phyloP scores from a whole-genome alignment of 75 land plant genomes.

The Chamaecyparis obtusa region DNA sequence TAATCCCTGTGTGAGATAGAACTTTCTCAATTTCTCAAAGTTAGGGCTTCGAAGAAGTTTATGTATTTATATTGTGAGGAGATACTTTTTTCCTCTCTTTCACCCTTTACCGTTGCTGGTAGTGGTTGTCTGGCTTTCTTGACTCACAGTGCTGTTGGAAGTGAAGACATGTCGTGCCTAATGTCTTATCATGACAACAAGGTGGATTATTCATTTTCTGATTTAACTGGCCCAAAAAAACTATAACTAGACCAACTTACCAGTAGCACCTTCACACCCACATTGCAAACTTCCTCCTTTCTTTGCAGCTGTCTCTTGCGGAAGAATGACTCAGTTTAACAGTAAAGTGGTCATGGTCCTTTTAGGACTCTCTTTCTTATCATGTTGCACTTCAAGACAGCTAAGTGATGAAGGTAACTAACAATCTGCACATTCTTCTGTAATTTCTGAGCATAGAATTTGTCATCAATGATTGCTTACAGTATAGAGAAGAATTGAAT shows the following conservation, averaged over 20 bases:
- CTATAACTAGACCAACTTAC: background rate
- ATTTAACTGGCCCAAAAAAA: background rate
- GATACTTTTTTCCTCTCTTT: background rate
- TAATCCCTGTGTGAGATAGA: too few relatives aligned
- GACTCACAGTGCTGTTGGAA: background rate
- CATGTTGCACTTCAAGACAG: background rate
- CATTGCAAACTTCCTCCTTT: background rate
- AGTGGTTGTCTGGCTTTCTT: background rate
- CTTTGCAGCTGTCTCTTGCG: background rate
- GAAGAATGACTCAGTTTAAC: background rate
- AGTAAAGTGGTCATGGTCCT: background rate
- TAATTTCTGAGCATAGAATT: background rate
- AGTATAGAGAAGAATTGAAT: background rate
- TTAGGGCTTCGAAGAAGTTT: background rate
- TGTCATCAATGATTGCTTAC: background rate
- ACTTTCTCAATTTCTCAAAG: too few relatives aligned
- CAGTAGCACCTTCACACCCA: background rate
- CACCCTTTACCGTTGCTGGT: background rate
- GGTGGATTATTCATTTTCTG: background rate
- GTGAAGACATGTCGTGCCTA: background rate
- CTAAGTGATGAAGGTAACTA: slow-evolving; percentile 1
- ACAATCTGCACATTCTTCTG: background rate
- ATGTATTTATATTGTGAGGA: background rate
- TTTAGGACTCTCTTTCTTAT: background rate
- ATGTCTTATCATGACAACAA: background rate